phyloP scores from a whole-genome alignment of 192 early-diverging fungal species.

The Rhizophagus clarus region DNA sequence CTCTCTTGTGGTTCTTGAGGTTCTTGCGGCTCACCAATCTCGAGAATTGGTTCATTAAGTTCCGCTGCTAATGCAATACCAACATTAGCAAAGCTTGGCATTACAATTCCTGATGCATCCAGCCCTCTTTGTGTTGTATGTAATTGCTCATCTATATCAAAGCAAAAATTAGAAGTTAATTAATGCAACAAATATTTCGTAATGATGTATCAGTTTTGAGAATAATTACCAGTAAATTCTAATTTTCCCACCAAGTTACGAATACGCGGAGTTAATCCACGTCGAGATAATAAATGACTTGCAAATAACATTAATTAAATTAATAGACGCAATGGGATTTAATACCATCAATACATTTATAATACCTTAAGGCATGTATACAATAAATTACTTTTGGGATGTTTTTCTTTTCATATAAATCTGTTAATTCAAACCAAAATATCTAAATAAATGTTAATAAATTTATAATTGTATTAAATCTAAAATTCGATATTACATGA shows the following conservation, averaged over 20 bases:
- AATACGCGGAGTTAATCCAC: constrained; percentile 85
- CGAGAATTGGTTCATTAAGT: constrained; percentile 38
- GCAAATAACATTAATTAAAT: not conserved
- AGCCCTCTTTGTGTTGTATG: constrained; percentile 81
- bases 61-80: constrained; percentile 65
- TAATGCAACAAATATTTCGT: not conserved
- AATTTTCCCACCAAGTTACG: constrained; percentile 92
- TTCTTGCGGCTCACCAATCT: constrained; percentile 38
- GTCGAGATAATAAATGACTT: constrained; percentile 87
- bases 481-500: not conserved
- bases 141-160: constrained; percentile 64
- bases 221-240: constrained; percentile 78
- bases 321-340: not conserved
- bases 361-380: constrained; percentile 89
- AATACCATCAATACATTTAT: not conserved
- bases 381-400: constrained; percentile 99
- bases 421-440: constrained; percentile 97
- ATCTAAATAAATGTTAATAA: constrained; percentile 46
- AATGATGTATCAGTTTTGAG: not conserved
- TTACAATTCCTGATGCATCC: constrained; percentile 74
- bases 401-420: constrained; percentile 98
- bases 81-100: constrained; percentile 91
- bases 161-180: not conserved
- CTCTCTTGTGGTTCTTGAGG: constrained; percentile 45
- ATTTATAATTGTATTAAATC: not conserved